Conservation (phyloP, 2,329 filamentous ascomycete species). For the Graphiopsis chlorocephala region DNA sequence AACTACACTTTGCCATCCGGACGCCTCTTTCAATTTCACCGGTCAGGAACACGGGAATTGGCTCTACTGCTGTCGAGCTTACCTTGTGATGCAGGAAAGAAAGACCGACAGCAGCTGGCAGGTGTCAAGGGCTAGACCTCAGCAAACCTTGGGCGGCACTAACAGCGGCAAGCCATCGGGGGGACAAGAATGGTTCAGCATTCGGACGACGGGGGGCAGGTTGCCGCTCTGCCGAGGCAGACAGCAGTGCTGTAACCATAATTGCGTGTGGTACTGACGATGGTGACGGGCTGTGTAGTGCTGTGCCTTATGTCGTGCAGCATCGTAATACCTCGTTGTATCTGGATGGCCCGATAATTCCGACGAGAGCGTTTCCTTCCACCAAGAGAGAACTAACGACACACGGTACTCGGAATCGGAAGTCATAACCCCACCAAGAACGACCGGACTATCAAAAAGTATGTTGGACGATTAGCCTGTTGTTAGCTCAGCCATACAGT, state of each 20-base stretch:
- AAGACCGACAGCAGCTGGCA: background rate
- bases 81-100: background rate
- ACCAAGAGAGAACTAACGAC: background rate
- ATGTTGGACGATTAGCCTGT: background rate
- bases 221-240: background rate
- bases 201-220: background rate
- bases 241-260: background rate
- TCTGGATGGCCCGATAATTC: background rate
- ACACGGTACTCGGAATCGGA: background rate
- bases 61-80: background rate
- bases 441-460: background rate
- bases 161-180: background rate
- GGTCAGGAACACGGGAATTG: background rate
- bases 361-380: background rate
- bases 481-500: background rate
- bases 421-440: background rate
- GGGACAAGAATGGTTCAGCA: background rate
- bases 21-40: background rate
- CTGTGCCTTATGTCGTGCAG: background rate
- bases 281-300: background rate
- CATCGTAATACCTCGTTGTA: background rate
- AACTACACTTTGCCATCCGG: background rate
- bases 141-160: background rate
- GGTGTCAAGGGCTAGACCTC: background rate
- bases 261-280: background rate